Percentiles rank a stretch among this genome's conserved stretches.
Conservation (phyloP, 345 rosid genomes). For the Citrus inodora region DNA sequence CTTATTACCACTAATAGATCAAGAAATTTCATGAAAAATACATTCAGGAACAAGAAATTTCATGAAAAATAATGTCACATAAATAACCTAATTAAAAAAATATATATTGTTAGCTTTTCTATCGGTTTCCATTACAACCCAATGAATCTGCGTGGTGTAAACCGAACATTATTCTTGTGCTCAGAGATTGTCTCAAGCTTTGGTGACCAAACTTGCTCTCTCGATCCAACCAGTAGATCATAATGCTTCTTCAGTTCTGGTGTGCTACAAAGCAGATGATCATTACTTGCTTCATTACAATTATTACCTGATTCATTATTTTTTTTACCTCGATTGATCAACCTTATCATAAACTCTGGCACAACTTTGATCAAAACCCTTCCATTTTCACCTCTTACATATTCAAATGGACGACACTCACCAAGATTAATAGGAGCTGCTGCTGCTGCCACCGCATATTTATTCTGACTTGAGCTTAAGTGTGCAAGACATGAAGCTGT, state of each 20-base stretch:
- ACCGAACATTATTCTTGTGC: constrained; percentile 48
- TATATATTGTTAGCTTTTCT: too few relatives aligned
- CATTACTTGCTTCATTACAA: constrained; percentile 5
- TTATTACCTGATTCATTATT: not conserved
- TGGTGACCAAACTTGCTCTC: constrained; percentile 79
- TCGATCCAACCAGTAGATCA: constrained; percentile 64
- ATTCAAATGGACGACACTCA: constrained; percentile 53
- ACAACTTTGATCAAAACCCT: constrained; percentile 51
- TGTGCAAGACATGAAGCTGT: constrained; percentile 60
- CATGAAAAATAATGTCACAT: too few relatives aligned
- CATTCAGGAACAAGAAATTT: too few relatives aligned
- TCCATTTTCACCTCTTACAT: constrained; percentile 42
- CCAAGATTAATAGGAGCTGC: constrained; percentile 38
- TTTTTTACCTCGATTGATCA: constrained; percentile 24
- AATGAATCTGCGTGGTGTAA: constrained; percentile 44
- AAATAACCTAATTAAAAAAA: too few relatives aligned
- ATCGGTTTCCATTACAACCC: not conserved
- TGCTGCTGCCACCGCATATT: not conserved
- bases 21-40: too few relatives aligned
- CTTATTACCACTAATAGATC: too few relatives aligned
- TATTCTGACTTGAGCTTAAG: constrained; percentile 42
- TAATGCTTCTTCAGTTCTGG: constrained; percentile 95
- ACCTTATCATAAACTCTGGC: constrained; percentile 51
- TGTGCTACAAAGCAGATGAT: constrained; percentile 60
- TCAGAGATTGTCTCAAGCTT: constrained; percentile 80